Evolutionary conservation across 441 rosid genomes (phyloP).

Genomic region (Euphorbia corollata): DNA sequence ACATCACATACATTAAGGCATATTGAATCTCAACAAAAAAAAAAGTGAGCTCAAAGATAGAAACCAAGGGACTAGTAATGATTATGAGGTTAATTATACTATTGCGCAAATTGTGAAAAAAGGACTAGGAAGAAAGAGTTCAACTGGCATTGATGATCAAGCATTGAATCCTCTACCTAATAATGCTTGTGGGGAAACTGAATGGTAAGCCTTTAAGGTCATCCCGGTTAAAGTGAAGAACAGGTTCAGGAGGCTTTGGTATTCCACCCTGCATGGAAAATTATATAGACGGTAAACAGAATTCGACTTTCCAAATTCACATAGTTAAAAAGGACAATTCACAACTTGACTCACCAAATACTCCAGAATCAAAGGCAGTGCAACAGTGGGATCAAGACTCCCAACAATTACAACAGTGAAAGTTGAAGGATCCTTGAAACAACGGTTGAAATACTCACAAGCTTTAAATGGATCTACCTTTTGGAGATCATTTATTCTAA

Average conservation of each 20-base stretch:
- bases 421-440: slow-evolving; percentile 91
- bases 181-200: slow-evolving; percentile 56
- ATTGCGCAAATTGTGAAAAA: neutral
- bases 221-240: slow-evolving; percentile 63
- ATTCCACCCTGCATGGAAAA: slow-evolving; percentile 67
- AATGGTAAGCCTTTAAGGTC: slow-evolving; percentile 85
- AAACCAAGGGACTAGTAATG: neutral
- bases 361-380: slow-evolving; percentile 72
- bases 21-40: slow-evolving; percentile 12
- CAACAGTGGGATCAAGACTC: slow-evolving; percentile 64
- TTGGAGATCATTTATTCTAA: slow-evolving; percentile 61
- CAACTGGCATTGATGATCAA: neutral
- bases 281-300: slow-evolving; percentile 18
- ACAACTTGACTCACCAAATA: slow-evolving; percentile 79
- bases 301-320: slow-evolving; percentile 8
- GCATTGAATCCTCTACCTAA: slow-evolving; percentile 38
- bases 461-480: slow-evolving; percentile 82
- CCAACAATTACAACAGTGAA: slow-evolving; percentile 85
- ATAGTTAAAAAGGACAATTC: slow-evolving; percentile 18
- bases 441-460: slow-evolving; percentile 75
- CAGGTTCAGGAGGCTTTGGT: slow-evolving; percentile 67
- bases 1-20: slow-evolving; percentile 23
- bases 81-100: neutral
- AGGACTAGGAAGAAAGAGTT: neutral
- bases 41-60: neutral